phyloP scores from a whole-genome alignment of 2,329 filamentous ascomycete genomes.

The Penicillium sp. region DNA sequence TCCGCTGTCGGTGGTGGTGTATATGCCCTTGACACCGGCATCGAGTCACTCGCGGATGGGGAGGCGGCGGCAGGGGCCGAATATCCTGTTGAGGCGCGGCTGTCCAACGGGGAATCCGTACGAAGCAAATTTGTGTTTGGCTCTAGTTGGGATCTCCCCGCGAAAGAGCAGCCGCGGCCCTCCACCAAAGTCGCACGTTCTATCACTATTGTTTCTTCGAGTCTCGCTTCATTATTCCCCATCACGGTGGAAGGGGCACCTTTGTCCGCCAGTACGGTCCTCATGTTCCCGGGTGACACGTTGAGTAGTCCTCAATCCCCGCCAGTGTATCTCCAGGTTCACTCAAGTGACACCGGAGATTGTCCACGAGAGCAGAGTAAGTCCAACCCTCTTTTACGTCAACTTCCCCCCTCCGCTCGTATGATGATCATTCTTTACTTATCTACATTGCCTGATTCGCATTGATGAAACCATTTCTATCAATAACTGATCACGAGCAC shows the following conservation, averaged over 20 bases:
- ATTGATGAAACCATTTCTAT: slow-evolving; percentile 84
- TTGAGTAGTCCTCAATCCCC: slow-evolving; percentile 32
- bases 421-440: slow-evolving; percentile 84
- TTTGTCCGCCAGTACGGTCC: slow-evolving; percentile 61
- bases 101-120: slow-evolving; percentile 38
- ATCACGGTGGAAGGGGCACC: slow-evolving; percentile 69
- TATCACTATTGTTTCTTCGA: slow-evolving; percentile 65
- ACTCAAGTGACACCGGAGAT: slow-evolving; percentile 89
- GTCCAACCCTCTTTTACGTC: slow-evolving; percentile 42
- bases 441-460: slow-evolving; percentile 99
- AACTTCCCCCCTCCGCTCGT: slow-evolving; percentile 37
- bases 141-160: slow-evolving; percentile 36
- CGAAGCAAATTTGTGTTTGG: slow-evolving; percentile 37
- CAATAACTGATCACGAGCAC: slow-evolving; percentile 66
- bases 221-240: slow-evolving; percentile 64
- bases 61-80: slow-evolving; percentile 16
- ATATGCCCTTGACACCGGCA: slow-evolving; percentile 75
- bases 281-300: slow-evolving; percentile 37
- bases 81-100: slow-evolving; percentile 25
- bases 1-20: slow-evolving; percentile 85
- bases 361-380: slow-evolving; percentile 86
- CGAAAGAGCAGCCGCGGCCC: slow-evolving; percentile 12
- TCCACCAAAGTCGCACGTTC: slow-evolving; percentile 52
- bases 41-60: slow-evolving; percentile 41
- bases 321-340: slow-evolving; percentile 61